Conservation (phyloP, 2,329 filamentous ascomycete species). For the Penicillium sp. region DNA sequence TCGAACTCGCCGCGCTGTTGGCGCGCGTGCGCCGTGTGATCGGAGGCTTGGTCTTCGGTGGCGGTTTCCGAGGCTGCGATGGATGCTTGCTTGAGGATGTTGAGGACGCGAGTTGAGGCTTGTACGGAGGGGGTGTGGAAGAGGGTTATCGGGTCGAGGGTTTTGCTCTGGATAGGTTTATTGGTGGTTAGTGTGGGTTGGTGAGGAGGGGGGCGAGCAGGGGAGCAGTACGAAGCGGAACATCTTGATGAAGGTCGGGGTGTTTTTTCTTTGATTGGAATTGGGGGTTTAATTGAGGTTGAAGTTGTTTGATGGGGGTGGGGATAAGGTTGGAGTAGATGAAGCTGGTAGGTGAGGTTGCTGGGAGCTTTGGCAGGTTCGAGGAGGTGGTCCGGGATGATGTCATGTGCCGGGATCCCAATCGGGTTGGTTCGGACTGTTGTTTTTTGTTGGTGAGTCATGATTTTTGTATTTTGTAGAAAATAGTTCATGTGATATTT, state of each 20-base stretch:
- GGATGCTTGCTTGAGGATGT: conserved; percentile 78
- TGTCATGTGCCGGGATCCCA: conserved; percentile 26
- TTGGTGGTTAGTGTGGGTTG: not conserved
- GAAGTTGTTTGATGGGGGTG: not conserved
- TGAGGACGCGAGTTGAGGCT: conserved; percentile 72
- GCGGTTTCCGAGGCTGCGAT: conserved; percentile 68
- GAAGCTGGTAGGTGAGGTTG: not conserved
- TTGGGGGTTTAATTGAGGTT: not conserved
- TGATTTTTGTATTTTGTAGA: not conserved
- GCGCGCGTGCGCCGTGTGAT: conserved; percentile 64
- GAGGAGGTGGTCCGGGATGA: conserved; percentile 16
- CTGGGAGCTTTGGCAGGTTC: not conserved
- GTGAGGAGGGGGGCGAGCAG: not conserved
- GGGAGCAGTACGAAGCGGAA: conserved; percentile 31
- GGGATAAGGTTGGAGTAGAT: not conserved
- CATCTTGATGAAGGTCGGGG: conserved; percentile 19
- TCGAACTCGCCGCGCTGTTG: conserved; percentile 73
- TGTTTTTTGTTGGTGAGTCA: not conserved
- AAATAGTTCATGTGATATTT: not conserved
- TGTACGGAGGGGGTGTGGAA: conserved; percentile 83
- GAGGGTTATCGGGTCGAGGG: conserved; percentile 89
- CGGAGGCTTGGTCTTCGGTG: conserved; percentile 74
- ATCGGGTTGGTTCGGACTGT: conserved; percentile 15
- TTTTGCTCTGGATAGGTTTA: conserved; percentile 67
- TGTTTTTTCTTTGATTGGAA: no score